Base-by-base conservation (phyloP, 2,329 filamentous ascomycete species). In the Bipolaris oryzae region DNA sequence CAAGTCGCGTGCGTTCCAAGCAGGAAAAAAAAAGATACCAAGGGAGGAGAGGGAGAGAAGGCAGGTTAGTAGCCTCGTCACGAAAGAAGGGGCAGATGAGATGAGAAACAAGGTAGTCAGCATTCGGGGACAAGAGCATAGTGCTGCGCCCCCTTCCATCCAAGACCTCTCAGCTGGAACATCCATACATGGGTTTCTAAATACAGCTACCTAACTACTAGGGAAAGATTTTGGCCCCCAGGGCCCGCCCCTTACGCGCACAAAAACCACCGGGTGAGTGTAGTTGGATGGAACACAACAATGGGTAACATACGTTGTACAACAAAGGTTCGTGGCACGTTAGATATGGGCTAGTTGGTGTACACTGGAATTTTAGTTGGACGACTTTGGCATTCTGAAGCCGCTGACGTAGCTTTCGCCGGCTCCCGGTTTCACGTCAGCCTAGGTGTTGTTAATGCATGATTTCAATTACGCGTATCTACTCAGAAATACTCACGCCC, bases 401-500 rank as follows among this genome's bases (percentile, higher is more conserved):
- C 71, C 71, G 64, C 72, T 64, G 7, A 64, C 50, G 35, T 72
- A 73, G 2, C 68, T 65, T 39, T 69, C 66, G 2, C 63, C 62
- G 37, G 63, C 58, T 37, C 55, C 62, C 41, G 65, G 63, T 54
- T 69, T 72, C 15, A 55, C 34, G 45, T 74, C 69, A 56, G 63
- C 64, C 72, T 74, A 33, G 42, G 5, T 15, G 34, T 41, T 43
- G 55, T 31, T 31, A 31, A 5, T 31, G 28, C 28, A 5, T 31
- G 28, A 31, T 31, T 10, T 13, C 10, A 31, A 31, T 13, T 3
- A 11, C 28, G 28, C 11, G 10, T 31, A 31, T 31, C 28, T 48
- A 18, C n/a, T 56, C 48, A 18, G 48, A 52, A 7, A 50, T 58
- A 60, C 71, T 72, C 57, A 75, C 76, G 18, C 72, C 76, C 76